These are phyloP conservation scores for Phaeolepiota aurea DNA, from an alignment of 768 basidiomycete genomes.

Conservation along the genomic window DNA sequence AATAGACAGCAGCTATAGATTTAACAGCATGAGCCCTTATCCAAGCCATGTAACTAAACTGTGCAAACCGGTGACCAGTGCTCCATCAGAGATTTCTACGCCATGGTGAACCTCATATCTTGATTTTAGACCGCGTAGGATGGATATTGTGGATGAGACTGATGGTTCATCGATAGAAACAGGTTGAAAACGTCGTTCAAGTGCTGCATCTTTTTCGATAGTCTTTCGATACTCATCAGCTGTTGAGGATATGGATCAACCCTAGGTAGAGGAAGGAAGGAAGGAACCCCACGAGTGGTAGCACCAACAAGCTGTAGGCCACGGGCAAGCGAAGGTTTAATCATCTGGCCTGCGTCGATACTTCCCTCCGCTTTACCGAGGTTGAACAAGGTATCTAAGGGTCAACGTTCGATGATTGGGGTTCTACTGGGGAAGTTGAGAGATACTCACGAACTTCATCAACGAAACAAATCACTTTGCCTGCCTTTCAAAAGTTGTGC, in stretches of 20 bases:
- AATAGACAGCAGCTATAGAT: conserved; percentile 69
- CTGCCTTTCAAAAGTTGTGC: conserved; percentile 28
- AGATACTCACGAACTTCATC: conserved; percentile 80
- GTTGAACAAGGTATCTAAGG: conserved; percentile 69
- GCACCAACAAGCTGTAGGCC: conserved; percentile 87
- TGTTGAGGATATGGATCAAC: conserved; percentile 13
- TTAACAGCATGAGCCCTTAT: too few species aligned
- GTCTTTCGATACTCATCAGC: conserved; percentile 88
- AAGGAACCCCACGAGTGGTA: conserved; percentile 60
- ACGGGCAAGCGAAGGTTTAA: conserved; percentile 83
- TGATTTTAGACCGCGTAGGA: conserved; percentile 78
- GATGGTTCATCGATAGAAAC: conserved; percentile 85
- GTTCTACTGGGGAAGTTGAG: not conserved
- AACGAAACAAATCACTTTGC: conserved; percentile 86
- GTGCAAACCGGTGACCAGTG: conserved; percentile 70
- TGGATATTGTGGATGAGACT: conserved; percentile 77
- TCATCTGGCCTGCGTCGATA: conserved; percentile 90
- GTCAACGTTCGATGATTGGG: not conserved
- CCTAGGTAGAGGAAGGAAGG: too few species aligned
- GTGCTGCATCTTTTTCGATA: conserved; percentile 86
- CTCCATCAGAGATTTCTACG: conserved; percentile 83
- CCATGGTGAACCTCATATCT: conserved; percentile 91
- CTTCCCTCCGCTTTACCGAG: conserved; percentile 89
- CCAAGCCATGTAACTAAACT: too few species aligned
- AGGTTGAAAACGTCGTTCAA: conserved; percentile 88